Evolutionary conservation across 768 basidiomycete genomes (phyloP), one percentile per base, ranked within the genome.

Genomic region (Russula vinacea): DNA sequence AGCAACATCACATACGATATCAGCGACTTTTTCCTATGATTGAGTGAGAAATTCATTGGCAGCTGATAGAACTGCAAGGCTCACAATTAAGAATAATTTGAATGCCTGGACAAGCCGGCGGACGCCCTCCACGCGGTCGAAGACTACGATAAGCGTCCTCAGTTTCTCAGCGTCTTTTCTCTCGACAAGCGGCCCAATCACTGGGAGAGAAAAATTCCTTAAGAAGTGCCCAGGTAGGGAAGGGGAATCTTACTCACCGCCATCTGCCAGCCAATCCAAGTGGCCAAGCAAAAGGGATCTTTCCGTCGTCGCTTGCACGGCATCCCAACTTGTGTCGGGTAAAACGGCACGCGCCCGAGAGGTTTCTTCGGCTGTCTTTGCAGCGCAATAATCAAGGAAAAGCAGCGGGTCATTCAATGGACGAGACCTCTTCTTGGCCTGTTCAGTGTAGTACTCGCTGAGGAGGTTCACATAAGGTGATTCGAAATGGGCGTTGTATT

Each of bases 1-100:
- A 6, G 75, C 75, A 3, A 69, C 67, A 69, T 91, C 86, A 53
- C 80, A 82, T 62, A 94, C 88, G 64, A 94, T 87, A n/a, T 71
- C 68, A 58, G 79, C 74, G 2, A 92, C 90, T 0, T 75, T 78
- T 32, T 72, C 74, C 90, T 91, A 67, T 7, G 19, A 24, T 32
- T 37, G 40, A 7, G 0, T 65, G 50, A 51, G 29, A 40, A 26
- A 22, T 3, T 2, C 24, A 16, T 47, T 58, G 53, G 44, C 2
- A 8, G 16, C 19, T 14, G 51, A 19, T 16, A 58, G 39, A 29
- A 40, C 26, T 13, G 45, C n/a, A n/a, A 5, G 29, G n/a, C 70
- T 3, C 49, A 87, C 91, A 75, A 83, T 80, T 51, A 92, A 75
- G 63, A 85, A 78, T 2, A 74, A 75, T 64, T 84, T 84, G 75